A percentile compares a stretch with the other conserved stretches of the same genome.
Evolutionary conservation across 257 asterid species (phyloP).

Genomic region (Thymus mandschuricus): DNA sequence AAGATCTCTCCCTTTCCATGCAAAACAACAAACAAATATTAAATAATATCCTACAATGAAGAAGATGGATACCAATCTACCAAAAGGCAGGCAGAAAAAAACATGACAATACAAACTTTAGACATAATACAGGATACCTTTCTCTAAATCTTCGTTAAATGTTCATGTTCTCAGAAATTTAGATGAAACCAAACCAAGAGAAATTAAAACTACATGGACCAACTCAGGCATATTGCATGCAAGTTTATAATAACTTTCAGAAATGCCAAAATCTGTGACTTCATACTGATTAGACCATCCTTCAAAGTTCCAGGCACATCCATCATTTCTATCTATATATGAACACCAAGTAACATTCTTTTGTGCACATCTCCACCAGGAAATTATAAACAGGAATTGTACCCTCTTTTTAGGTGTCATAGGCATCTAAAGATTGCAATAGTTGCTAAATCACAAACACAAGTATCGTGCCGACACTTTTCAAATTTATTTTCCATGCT

Average conservation of each 20-base stretch:
- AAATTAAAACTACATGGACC: not conserved
- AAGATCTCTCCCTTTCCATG: not conserved
- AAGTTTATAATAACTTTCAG: not conserved
- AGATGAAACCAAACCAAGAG: not conserved
- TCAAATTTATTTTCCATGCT: too few species aligned
- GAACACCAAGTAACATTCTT: not conserved
- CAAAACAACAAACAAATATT: constrained; percentile 5
- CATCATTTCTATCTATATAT: not conserved
- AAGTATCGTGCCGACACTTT: constrained; percentile 4
- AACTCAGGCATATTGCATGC: constrained; percentile 2
- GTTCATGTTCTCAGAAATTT: not conserved
- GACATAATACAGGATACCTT: not conserved
- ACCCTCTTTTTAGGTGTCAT: constrained; percentile 17
- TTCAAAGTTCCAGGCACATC: not conserved
- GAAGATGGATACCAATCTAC: constrained; percentile 4
- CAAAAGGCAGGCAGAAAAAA: constrained; percentile 18
- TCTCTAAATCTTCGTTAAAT: not conserved
- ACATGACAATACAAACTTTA: not conserved
- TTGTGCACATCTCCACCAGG: not conserved
- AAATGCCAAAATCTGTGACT: not conserved
- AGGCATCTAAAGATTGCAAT: constrained; percentile 13
- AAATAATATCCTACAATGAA: not conserved
- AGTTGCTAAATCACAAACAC: not conserved
- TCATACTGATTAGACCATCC: not conserved
- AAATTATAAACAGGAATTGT: constrained; percentile 14